Evolutionary conservation across 1,284 basidiomycete species (phyloP).

Genomic region (Mycosarcoma maydis): DNA sequence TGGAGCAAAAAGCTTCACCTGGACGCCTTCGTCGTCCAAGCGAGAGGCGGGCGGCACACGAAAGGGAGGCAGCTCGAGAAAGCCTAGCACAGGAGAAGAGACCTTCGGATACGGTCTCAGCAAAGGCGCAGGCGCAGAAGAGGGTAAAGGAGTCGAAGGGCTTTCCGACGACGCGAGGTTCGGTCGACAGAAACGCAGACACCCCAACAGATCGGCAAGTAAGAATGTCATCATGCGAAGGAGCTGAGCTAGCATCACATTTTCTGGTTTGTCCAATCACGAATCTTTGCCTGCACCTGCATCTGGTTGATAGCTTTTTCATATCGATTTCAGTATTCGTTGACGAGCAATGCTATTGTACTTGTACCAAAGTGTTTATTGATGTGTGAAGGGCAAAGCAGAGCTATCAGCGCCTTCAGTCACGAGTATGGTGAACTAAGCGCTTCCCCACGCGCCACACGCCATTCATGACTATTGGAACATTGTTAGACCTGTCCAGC

Average conservation of each 20-base stretch:
- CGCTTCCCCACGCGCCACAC: too few relatives aligned
- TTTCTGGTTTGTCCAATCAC: background rate
- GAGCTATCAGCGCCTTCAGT: too few relatives aligned
- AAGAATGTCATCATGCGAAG: conserved; percentile 59
- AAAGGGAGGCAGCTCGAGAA: conserved; percentile 1
- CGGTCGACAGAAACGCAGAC: conserved; percentile 58
- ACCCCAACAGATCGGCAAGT: conserved; percentile 60
- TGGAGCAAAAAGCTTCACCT: conserved; percentile 42
- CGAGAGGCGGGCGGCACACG: conserved; percentile 14
- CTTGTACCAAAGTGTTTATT: background rate
- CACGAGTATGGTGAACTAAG: too few relatives aligned
- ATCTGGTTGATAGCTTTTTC: too few relatives aligned
- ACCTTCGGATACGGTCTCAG: conserved; percentile 62
- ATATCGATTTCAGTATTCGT: too few relatives aligned
- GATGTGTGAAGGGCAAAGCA: too few relatives aligned
- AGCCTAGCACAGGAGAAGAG: conserved; percentile 70
- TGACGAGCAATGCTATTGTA: conserved; percentile 28
- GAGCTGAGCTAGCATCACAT: background rate
- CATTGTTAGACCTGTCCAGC: too few relatives aligned
- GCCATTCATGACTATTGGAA: too few relatives aligned
- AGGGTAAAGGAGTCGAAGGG: conserved; percentile 75
- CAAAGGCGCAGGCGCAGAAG: conserved; percentile 60
- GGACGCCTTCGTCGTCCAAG: conserved; percentile 44
- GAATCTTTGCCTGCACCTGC: too few relatives aligned
- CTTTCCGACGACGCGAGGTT: conserved; percentile 78